Base-by-base conservation (phyloP, 768 basidiomycete genomes). In the Pleurotus sapidus region DNA sequence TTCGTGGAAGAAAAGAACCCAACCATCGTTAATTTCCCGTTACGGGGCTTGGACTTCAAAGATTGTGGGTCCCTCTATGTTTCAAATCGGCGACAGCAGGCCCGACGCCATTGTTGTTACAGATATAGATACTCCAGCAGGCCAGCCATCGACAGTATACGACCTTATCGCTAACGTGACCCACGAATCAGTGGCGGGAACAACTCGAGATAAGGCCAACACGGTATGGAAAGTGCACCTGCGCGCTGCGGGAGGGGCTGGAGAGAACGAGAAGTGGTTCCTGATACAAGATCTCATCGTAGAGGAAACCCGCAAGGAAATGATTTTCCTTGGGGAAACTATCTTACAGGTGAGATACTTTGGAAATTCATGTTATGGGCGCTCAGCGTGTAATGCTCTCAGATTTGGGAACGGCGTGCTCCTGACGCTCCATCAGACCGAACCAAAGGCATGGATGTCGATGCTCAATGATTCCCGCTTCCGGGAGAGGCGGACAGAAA, bases 1-100 rank as follows among this genome's bases (percentile, higher is more conserved):
- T 98, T 98, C 65, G 95, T 98, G 5, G 96, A 98, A 71, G 97
- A 99, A 72, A 97, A 97, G 73, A 99, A 99, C 66, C 96, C 96
- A 6, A 99, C 97, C 1, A 95, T 99, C 59, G 91, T 99, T 63
- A 99, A 96, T 68, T 99, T 97, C 67, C 96, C 96, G 2, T 77
- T 98, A 23, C 84, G 91, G 57, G 95, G 96, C 3, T 81, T 98
- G 17, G 96, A 99, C 71, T 89, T 99, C 70, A 77, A 76, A 64
- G 94, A 94, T 49, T 98, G 97, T 97, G 70, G 65, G 94, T 77
- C 6, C 50, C 56, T 63, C 62, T 57, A 56, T 65, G 63, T 62
- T 66, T 61, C 47, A 59, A 55, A 56, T 43, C 58, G 60, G 56
- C 63, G 58, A 17, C 50, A 62, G 59, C 60, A 59, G 65, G 66